Evolutionary conservation across 1,284 basidiomycete species (phyloP).

Genomic region (Flammula alnicola): DNA sequence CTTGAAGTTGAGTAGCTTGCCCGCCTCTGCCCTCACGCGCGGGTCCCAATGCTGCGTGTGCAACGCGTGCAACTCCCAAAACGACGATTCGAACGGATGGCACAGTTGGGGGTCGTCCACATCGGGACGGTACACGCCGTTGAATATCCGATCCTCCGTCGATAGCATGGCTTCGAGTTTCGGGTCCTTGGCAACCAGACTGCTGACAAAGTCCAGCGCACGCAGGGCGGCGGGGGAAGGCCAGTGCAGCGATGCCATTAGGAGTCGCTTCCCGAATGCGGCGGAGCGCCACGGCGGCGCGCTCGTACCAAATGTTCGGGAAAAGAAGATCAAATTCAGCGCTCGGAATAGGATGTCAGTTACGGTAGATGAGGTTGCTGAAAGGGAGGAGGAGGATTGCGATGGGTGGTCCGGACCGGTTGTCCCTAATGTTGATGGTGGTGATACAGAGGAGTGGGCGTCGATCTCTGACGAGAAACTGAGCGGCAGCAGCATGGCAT

Average conservation of each 20-base stretch:
- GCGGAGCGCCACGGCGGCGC: conserved; percentile 79
- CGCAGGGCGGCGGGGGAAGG: conserved; percentile 69
- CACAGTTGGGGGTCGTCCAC: conserved; percentile 87
- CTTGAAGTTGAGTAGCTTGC: conserved; percentile 49
- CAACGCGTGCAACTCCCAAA: conserved; percentile 72
- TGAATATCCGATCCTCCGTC: conserved; percentile 82
- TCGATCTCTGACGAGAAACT: conserved; percentile 60
- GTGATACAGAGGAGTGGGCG: conserved; percentile 24
- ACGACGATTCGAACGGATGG: conserved; percentile 71
- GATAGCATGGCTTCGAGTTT: conserved; percentile 85
- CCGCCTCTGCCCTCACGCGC: conserved; percentile 60
- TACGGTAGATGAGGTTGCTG: conserved; percentile 46
- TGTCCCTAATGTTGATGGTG: conserved; percentile 25
- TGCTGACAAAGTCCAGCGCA: conserved; percentile 73
- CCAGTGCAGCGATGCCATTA: conserved; percentile 81
- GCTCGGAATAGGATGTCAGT: conserved; percentile 85
- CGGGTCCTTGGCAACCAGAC: conserved; percentile 76
- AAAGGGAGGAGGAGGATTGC: conserved; percentile 13
- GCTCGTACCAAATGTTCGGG: conserved; percentile 54
- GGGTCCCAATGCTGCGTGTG: conserved; percentile 63
- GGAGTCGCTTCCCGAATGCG: conserved; percentile 91
- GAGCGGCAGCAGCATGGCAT: conserved; percentile 69
- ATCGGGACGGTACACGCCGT: conserved; percentile 83
- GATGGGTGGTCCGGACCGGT: conserved; percentile 14
- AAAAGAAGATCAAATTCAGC: conserved; percentile 79